Base-by-base conservation (phyloP, 768 basidiomycete species). In the Ephemerocybe angulata region DNA sequence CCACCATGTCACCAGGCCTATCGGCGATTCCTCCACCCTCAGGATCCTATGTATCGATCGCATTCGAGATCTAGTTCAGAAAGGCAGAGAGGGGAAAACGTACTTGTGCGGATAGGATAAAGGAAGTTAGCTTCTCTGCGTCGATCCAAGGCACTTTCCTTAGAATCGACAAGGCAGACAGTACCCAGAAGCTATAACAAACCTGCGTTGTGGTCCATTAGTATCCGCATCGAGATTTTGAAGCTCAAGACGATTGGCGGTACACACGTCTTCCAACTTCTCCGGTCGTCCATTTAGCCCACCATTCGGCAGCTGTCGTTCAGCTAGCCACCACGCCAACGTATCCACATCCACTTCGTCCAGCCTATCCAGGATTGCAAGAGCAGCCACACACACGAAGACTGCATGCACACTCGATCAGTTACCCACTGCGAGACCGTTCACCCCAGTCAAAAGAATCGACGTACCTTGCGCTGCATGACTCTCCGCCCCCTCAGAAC, bases 241-340 rank as follows among this genome's bases (percentile, higher is more conserved):
- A 54, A 31, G 24, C 35, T 22, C 31, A 38, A 13, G 30, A 43
- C 24, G 7, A 22, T 21, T n/a, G 25, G 15, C 6, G 43, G 10
- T 6, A 77, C 86, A 62, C 61, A 96, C 97, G 66, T 98, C 96
- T 72, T 94, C 92, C 30, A 98, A 75, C 72, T 99, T 99, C 67
- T 99, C 93, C 10, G 97, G 97, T n/a, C 97, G 79, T 0, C 96
- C 97, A 61, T 98, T 98, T 56, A 99, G 73, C 0, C 97, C 97
- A 7, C 97, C 97, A 62, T 82, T 93, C 0, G 94, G 88, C 12
- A 97, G 76, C 67, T 99, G 97, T 6, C 97, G 78, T 65, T 98
- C 97, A 5, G 90, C 82, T 3, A 99, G 72, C 97, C 97, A 98
- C 88, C 92, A 95, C 2, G 77, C 88, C 1, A 98, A 72, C 27